Percentiles rank a stretch among this genome's conserved stretches.
Conservation (phyloP, 306 rosid genomes). For the Cicer chorassanicum region DNA sequence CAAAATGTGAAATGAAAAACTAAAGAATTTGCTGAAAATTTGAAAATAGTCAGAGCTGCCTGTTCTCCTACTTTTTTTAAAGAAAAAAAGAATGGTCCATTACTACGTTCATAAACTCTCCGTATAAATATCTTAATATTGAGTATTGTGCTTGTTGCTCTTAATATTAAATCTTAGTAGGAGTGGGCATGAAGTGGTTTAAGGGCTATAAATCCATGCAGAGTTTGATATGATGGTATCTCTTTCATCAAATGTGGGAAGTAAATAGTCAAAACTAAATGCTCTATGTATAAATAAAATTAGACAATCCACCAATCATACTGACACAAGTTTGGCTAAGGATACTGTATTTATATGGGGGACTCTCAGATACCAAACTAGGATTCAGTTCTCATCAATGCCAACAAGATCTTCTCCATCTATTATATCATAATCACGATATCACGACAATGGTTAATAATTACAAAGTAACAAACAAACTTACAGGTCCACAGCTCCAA, state of each 20-base stretch:
- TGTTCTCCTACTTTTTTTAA: background rate
- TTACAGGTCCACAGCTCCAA: slow-evolving; percentile 14
- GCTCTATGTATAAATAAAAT: slow-evolving; percentile 19
- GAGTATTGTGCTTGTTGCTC: background rate
- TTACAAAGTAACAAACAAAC: background rate
- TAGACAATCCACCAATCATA: slow-evolving; percentile 1
- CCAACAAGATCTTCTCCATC: slow-evolving; percentile 12
- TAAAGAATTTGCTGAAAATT: slow-evolving; percentile 15
- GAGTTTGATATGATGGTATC: slow-evolving; percentile 1
- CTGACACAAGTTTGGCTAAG: slow-evolving; percentile 16
- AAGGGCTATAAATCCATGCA: slow-evolving; percentile 7
- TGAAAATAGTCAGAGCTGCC: background rate
- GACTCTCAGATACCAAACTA: background rate
- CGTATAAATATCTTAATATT: slow-evolving; percentile 6
- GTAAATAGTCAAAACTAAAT: slow-evolving; percentile 10
- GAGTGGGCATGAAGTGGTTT: slow-evolving; percentile 11
- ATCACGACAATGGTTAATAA: slow-evolving; percentile 17
- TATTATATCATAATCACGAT: background rate
- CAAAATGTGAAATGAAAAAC: background rate
- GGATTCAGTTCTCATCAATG: background rate
- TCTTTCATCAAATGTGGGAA: background rate
- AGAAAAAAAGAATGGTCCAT: slow-evolving; percentile 6
- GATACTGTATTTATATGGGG: slow-evolving; percentile 24
- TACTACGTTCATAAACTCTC: slow-evolving; percentile 6
- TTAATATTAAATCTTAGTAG: background rate